These are phyloP conservation scores for Diaporthe destruens DNA, from an alignment of 2,329 filamentous ascomycete species.

Conservation along the genomic window DNA sequence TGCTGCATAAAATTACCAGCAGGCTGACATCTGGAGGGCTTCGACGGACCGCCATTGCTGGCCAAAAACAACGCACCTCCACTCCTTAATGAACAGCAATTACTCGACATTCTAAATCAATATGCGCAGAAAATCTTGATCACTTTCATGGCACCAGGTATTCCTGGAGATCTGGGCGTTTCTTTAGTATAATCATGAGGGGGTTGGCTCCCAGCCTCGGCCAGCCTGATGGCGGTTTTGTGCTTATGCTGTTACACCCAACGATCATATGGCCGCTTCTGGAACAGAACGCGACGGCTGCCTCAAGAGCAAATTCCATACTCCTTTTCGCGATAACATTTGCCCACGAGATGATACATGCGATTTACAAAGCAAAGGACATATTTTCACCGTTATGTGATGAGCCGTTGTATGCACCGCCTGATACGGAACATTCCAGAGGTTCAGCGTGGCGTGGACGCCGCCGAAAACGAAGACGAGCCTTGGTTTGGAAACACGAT, in stretches of 20 bases:
- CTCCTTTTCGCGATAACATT: background rate
- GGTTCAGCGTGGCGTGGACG: background rate
- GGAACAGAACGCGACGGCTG: background rate
- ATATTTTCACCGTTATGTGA: background rate
- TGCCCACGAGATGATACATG: conserved; percentile 9
- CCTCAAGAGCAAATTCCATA: background rate
- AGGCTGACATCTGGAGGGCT: background rate
- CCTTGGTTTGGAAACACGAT: background rate
- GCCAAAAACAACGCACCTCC: background rate
- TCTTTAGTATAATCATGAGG: background rate
- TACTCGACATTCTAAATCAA: background rate
- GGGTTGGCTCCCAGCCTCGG: background rate
- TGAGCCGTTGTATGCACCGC: conserved; percentile 11
- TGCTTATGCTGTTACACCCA: background rate
- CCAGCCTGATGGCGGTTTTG: background rate
- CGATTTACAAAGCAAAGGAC: background rate
- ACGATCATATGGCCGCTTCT: background rate
- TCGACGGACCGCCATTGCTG: background rate
- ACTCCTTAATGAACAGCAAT: background rate
- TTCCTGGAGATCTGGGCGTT: background rate
- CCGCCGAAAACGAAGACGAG: background rate
- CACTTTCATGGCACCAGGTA: background rate
- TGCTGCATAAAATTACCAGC: background rate
- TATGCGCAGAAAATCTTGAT: background rate
- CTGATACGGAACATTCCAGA: too few species aligned